These are phyloP conservation scores for Cryomyces minteri DNA, from an alignment of 495 filamentous ascomycete species.

Conservation along the genomic window DNA sequence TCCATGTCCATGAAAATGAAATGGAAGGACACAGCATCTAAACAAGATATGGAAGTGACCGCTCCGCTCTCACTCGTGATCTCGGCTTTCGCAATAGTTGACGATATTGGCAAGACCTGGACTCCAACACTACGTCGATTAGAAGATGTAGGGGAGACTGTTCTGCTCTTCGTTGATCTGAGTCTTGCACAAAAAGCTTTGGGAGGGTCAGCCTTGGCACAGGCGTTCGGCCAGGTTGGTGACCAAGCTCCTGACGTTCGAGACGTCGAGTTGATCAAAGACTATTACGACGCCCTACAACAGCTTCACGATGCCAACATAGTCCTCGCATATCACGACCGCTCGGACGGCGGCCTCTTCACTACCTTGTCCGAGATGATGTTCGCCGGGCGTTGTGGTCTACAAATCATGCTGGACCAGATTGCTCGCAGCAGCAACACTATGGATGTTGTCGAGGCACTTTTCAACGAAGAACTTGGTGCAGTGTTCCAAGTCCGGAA, in stretches of 20 bases:
- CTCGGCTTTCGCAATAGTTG: conserved; percentile 72
- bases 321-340: conserved; percentile 89
- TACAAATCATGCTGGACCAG: conserved; percentile 66
- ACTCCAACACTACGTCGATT: conserved; percentile 68
- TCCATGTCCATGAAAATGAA: conserved; percentile 98
- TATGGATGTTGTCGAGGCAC: conserved; percentile 45
- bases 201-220: conserved; percentile 83
- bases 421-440: conserved; percentile 36
- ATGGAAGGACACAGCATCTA: conserved; percentile 61
- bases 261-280: conserved; percentile 61
- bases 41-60: conserved; percentile 63
- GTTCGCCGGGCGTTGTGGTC: conserved; percentile 87
- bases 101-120: conserved; percentile 71
- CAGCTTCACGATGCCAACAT: conserved; percentile 73
- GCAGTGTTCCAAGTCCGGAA: conserved; percentile 90
- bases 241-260: conserved; percentile 71
- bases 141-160: conserved; percentile 78
- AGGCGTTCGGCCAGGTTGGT: conserved; percentile 79
- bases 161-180: conserved; percentile 83
- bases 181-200: conserved; percentile 57
- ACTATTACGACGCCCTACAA: conserved; percentile 79
- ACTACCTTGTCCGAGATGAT: conserved; percentile 94
- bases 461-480: conserved; percentile 96
- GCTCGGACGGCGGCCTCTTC: conserved; percentile 82
- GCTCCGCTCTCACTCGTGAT: conserved; percentile 81